Evolutionary conservation across 257 asterid genomes (phyloP), one percentile per base, ranked within the genome.

Genomic region (Ophiorrhiza pumila): DNA sequence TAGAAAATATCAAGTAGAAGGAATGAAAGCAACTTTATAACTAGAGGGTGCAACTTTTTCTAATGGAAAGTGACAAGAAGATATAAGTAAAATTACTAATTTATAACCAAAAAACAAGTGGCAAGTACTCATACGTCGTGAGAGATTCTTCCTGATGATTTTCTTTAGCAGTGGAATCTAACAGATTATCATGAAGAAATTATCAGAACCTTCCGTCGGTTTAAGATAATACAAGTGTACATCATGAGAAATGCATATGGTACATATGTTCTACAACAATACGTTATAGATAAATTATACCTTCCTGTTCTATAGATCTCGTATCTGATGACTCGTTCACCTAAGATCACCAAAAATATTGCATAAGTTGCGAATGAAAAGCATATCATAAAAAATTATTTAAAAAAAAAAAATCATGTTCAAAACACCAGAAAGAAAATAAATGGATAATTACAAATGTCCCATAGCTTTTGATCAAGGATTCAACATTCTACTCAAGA

Each of bases 111-210:
- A 49, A 68, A 18, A 23, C 46, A 32, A 0, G 61, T n/a, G 23
- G 47, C 42, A 67, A 74, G 81, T 91, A 91, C 97, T 78, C 82
- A 29, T 83, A 80, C 14, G 84, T 60, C 59, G 89, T 77, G 71
- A 58, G 71, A 25, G 71, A 55, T 65, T 68, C 62, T 69, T 79
- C 77, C 81, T 69, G 85, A 79, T 65, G 67, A 45, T 20, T 78
- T 74, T 78, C 83, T 77, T 82, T 80, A 35, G 76, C 88, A n/a
- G 58, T 39, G 42, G 83, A 76, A 84, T 85, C 93, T 87, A 73
- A 76, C 74, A 80, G 64, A 80, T 31, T 62, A 23, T 46, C 10
- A 69, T 27, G 41, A 25, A 67, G 47, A 15, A 27, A 74, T 47
- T 35, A 63, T 73, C 57, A 73, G 52, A 73, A 46, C 53, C 35